Conservation (phyloP, 768 basidiomycete species). For the Leccinum ochraceum region DNA sequence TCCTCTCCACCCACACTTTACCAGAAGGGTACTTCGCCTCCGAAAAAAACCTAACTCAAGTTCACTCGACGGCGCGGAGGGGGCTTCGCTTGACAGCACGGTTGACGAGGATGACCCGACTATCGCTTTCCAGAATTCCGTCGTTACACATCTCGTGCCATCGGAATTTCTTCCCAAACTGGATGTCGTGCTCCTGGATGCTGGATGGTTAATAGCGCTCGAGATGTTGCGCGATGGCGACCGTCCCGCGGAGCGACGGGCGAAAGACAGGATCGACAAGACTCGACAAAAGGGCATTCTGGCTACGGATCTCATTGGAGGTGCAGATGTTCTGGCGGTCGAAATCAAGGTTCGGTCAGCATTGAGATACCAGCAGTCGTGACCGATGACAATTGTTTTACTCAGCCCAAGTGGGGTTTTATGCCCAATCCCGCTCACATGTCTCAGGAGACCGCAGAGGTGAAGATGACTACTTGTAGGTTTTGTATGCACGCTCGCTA, state of each 20-base stretch:
- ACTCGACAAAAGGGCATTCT: slow-evolving; percentile 58
- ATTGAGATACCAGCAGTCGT: neutral
- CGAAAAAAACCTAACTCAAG: slow-evolving; percentile 52
- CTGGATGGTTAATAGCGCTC: slow-evolving; percentile 62
- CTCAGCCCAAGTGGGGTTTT: slow-evolving; percentile 97
- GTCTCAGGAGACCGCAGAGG: slow-evolving; percentile 51
- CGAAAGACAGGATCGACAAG: slow-evolving; percentile 60
- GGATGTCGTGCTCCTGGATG: slow-evolving; percentile 45
- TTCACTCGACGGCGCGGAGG: slow-evolving; percentile 10
- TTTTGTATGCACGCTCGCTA: slow-evolving; percentile 86
- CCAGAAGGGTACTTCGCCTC: slow-evolving; percentile 73
- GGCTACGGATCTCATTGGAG: slow-evolving; percentile 78
- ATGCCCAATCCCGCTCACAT: slow-evolving; percentile 65
- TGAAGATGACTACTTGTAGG: slow-evolving; percentile 78
- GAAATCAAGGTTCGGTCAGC: slow-evolving; percentile 81
- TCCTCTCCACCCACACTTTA: slow-evolving; percentile 47
- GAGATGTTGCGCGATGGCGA: slow-evolving; percentile 43
- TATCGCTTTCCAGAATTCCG: slow-evolving; percentile 58
- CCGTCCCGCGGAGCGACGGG: slow-evolving; percentile 59
- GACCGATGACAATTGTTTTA: slow-evolving; percentile 2
- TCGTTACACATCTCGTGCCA: slow-evolving; percentile 69
- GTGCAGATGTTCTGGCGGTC: slow-evolving; percentile 58
- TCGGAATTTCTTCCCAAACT: slow-evolving; percentile 57
- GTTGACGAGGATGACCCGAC: slow-evolving; percentile 41
- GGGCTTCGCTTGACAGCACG: slow-evolving; percentile 12